Evolutionary conservation across 23 red algal genomes (phyloP).

Genomic region (Pyropia haitanensis): DNA sequence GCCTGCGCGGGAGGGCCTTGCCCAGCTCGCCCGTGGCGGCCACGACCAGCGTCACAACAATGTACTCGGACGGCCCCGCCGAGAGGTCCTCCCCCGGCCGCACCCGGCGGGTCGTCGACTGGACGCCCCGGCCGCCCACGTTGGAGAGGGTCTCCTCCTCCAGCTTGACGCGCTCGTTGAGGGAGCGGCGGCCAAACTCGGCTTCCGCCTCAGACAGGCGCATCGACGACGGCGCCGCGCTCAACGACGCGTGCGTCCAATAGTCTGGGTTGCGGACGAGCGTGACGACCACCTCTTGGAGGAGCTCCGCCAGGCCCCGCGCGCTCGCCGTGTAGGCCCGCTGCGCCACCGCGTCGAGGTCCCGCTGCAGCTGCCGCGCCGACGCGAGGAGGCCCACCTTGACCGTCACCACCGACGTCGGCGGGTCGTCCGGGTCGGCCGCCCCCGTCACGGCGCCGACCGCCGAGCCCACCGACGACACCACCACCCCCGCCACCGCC

Average conservation of each 20-base stretch:
- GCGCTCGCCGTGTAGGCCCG: conserved; percentile 35
- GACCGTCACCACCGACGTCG: conserved; percentile 16
- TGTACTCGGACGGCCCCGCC: conserved; percentile 29
- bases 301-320: conserved; percentile 33
- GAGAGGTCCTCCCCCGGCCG: neutral
- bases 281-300: conserved; percentile 47
- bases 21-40: conserved; percentile 27
- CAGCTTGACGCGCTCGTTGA: conserved; percentile 57
- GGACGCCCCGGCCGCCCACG: conserved; percentile 10
- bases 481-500: conserved; percentile 14
- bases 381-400: conserved; percentile 66
- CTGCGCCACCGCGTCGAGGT: conserved; percentile 42
- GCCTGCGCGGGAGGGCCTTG: conserved; percentile 5
- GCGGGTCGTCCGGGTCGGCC: conserved; percentile 3
- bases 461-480: neutral
- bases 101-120: neutral
- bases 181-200: conserved; percentile 16
- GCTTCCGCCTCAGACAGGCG: conserved; percentile 18
- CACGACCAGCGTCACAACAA: conserved; percentile 67
- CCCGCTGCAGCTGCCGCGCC: conserved; percentile 41
- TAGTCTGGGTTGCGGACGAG: conserved; percentile 75
- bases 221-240: neutral
- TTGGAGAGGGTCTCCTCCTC: conserved; percentile 67
- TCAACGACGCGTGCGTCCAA: conserved; percentile 47
- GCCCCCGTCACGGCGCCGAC: neutral